A percentile compares a stretch with the other conserved stretches of the same genome.
These are phyloP conservation scores for Pseudophaeomoniella oleicola DNA, from an alignment of 2,329 filamentous ascomycete species.

Conservation along the genomic window DNA sequence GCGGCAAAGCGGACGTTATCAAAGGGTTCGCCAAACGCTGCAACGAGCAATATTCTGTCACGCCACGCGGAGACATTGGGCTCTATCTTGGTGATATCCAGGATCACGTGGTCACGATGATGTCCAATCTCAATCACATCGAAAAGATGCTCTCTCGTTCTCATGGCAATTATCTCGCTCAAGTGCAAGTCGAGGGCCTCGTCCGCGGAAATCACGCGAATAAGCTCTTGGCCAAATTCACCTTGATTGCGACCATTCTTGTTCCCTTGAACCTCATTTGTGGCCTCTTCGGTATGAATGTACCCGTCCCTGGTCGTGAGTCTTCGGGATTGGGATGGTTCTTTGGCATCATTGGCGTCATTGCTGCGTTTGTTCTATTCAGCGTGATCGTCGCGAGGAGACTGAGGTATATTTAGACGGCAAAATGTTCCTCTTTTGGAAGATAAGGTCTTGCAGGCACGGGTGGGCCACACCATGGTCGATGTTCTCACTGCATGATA, in stretches of 20 bases:
- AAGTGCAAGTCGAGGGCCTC: conserved; percentile 84
- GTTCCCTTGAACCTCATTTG: conserved; percentile 90
- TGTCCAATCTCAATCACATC: conserved; percentile 87
- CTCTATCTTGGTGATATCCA: conserved; percentile 96
- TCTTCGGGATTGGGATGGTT: conserved; percentile 27
- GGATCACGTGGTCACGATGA: conserved; percentile 98
- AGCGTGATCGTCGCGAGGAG: conserved; percentile 24
- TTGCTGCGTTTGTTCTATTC: conserved; percentile 24
- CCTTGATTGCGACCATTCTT: conserved; percentile 83
- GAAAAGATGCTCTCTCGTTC: conserved; percentile 93
- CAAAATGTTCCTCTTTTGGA: background rate
- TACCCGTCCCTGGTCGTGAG: conserved; percentile 27
- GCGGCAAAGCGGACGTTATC: conserved; percentile 96
- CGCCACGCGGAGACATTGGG: conserved; percentile 89
- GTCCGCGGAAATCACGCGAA: conserved; percentile 79
- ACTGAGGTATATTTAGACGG: conserved; percentile 6
- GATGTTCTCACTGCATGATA: too few relatives aligned
- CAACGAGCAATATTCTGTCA: conserved; percentile 93
- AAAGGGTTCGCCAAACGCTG: conserved; percentile 96
- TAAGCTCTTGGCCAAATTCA: conserved; percentile 84
- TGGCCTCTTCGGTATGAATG: conserved; percentile 38
- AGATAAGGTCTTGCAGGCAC: too few relatives aligned
- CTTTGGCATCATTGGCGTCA: conserved; percentile 33
- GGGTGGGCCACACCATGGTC: too few relatives aligned
- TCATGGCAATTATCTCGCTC: conserved; percentile 91